Conservation (phyloP, 768 basidiomycete species). For the Tulasnella calospora region DNA sequence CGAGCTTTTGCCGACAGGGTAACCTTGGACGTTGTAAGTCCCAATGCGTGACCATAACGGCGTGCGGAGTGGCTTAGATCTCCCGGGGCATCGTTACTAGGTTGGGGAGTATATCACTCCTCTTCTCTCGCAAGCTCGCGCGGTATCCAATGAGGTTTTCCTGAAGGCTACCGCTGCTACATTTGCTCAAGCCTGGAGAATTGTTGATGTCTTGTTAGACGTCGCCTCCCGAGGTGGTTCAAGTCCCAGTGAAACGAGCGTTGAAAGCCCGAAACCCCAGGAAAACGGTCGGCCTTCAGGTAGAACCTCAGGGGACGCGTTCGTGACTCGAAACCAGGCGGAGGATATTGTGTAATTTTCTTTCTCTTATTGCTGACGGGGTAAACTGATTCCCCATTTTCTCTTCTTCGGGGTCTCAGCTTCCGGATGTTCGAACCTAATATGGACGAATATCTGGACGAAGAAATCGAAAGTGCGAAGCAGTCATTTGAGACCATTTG, state of each 20-base stretch:
- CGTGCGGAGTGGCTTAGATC: constrained; percentile 17
- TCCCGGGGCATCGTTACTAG: constrained; percentile 39
- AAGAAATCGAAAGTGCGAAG: constrained; percentile 82
- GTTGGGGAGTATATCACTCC: constrained; percentile 81
- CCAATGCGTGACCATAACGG: not conserved
- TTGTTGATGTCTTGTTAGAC: constrained; percentile 70
- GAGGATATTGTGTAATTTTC: constrained; percentile 76
- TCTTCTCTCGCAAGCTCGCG: constrained; percentile 70
- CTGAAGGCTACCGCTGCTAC: constrained; percentile 84
- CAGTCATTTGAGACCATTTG: constrained; percentile 67
- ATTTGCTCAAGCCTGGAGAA: constrained; percentile 80
- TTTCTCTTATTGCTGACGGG: not conserved
- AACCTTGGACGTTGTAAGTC: constrained; percentile 73
- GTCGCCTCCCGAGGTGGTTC: constrained; percentile 38
- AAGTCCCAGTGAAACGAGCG: constrained; percentile 30
- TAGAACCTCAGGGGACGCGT: constrained; percentile 38
- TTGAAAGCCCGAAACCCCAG: constrained; percentile 11
- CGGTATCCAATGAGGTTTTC: constrained; percentile 64
- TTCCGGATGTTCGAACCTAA: constrained; percentile 93
- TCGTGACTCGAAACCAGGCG: constrained; percentile 45
- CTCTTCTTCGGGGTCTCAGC: constrained; percentile 40
- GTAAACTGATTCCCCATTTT: not conserved
- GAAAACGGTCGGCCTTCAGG: constrained; percentile 5
- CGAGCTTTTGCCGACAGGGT: constrained; percentile 78
- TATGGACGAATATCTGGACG: constrained; percentile 97